Base-by-base conservation (phyloP, 1,139 yeast species). In the Saccharomyces pastorianus region DNA sequence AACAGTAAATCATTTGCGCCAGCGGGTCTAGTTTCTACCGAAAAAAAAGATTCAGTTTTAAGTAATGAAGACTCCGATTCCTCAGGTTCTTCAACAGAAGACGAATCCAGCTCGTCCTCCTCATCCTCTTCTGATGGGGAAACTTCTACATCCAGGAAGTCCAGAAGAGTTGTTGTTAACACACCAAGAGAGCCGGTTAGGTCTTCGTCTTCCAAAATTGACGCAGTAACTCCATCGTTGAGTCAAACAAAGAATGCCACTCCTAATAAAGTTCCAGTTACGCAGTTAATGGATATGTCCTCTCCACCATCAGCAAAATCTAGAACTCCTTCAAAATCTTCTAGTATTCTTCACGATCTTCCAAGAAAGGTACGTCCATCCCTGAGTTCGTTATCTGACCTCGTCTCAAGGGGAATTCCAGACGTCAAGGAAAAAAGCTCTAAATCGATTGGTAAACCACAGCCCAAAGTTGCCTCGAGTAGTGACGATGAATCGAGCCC, bases 381-480 rank as follows among this genome's bases (percentile, higher is more conserved):
- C 0, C 71, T 83, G 53, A 77, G 80, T 23, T 80, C 85, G 0
- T 69, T 83, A 46, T 76, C 78, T n/a, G 85, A 82, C 56, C 71
- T 83, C 53, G 83, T 77, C 1, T 71, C 75, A 26, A 72, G 82
- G 56, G 88, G 87, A 1, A 77, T 83, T 17, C 88, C 88, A 1
- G 86, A 80, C 26, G 87, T 83, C 1, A 76, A 73, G 54, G 87
- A 82, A 47, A 60, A 62, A 46, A 44, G 59, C 9, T 64, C 71
- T 4, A 59, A 60, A 17, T 58, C 51, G 82, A 80, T 3, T 38
- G 44, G 7, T 9, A 38, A 38, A 8, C 6, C 44, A 17, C 44
- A 23, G 71, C 71, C 56, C 80, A 79, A 51, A 38, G 48, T 52
- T 38, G 54, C 47, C 61, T 71, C 11, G 59, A 62, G 59, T 11